These are phyloP conservation scores for Fagus sylvatica DNA, from an alignment of 306 rosid genomes.

Conservation along the genomic window DNA sequence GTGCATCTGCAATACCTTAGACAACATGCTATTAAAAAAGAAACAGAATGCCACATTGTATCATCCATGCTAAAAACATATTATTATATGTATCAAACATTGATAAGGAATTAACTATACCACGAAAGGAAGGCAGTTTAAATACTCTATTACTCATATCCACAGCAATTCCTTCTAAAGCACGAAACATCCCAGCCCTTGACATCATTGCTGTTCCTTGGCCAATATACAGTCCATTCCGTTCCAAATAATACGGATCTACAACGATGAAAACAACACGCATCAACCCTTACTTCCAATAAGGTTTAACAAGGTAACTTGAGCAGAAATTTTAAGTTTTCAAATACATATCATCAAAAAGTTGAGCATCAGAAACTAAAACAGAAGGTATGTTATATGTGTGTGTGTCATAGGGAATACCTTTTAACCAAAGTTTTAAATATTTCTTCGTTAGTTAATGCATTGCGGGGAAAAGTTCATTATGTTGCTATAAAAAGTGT, in stretches of 20 bases:
- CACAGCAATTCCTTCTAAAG: constrained; percentile 75
- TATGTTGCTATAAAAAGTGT: too few species aligned
- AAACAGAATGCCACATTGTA: background rate
- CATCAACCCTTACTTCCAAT: background rate
- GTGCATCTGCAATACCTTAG: background rate
- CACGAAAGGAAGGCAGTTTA: constrained; percentile 75
- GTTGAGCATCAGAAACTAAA: too few species aligned
- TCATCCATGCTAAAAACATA: background rate
- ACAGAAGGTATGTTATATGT: too few species aligned
- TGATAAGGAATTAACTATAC: constrained; percentile 49
- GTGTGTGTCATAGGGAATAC: too few species aligned
- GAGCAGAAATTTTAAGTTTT: constrained; percentile 14
- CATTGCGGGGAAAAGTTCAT: too few species aligned
- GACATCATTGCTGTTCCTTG: constrained; percentile 81
- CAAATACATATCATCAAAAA: background rate
- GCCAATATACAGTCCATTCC: constrained; percentile 83
- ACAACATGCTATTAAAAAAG: background rate
- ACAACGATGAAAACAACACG: constrained; percentile 26
- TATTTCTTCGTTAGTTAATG: too few species aligned
- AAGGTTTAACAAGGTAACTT: background rate
- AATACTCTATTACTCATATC: constrained; percentile 78
- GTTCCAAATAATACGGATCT: constrained; percentile 76
- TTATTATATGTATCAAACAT: background rate
- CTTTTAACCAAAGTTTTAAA: too few species aligned
- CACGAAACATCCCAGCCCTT: constrained; percentile 87